A percentile compares a stretch with the other conserved stretches of the same genome.
phyloP scores from a whole-genome alignment of 75 land plant species.

The Selaginella tamariscina region DNA sequence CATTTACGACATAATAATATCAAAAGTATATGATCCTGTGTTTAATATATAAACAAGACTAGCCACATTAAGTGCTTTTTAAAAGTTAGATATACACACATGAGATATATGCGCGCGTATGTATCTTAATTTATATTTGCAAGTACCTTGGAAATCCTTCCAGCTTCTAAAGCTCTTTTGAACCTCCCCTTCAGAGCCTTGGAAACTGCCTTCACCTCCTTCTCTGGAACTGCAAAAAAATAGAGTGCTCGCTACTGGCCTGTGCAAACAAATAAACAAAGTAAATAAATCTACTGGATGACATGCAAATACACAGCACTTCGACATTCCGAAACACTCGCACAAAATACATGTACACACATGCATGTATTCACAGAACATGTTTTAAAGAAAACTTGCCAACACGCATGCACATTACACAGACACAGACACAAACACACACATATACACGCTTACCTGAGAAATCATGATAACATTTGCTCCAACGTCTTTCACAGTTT shows the following conservation, averaged over 20 bases:
- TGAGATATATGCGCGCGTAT: neutral
- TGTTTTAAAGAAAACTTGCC: too few relatives aligned
- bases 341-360: too few relatives aligned
- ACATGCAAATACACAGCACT: too few relatives aligned
- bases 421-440: too few relatives aligned
- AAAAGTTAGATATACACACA: neutral
- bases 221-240: conserved; percentile 96
- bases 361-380: too few relatives aligned
- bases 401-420: too few relatives aligned
- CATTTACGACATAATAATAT: too few relatives aligned
- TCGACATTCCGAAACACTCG: too few relatives aligned
- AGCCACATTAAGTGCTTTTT: too few relatives aligned
- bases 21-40: too few relatives aligned
- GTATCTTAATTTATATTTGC: neutral
- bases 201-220: conserved; percentile 70
- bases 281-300: too few relatives aligned
- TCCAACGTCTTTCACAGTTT: conserved; percentile 89
- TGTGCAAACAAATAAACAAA: conserved; percentile 19
- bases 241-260: conserved; percentile 99
- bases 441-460: conserved; percentile 60
- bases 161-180: conserved; percentile 74
- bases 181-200: conserved; percentile 65
- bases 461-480: conserved; percentile 98
- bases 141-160: conserved; percentile 75
- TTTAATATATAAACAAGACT: too few relatives aligned